Evolutionary conservation across 495 filamentous ascomycete genomes (phyloP).

Genomic region (Podospora pseudocomata): DNA sequence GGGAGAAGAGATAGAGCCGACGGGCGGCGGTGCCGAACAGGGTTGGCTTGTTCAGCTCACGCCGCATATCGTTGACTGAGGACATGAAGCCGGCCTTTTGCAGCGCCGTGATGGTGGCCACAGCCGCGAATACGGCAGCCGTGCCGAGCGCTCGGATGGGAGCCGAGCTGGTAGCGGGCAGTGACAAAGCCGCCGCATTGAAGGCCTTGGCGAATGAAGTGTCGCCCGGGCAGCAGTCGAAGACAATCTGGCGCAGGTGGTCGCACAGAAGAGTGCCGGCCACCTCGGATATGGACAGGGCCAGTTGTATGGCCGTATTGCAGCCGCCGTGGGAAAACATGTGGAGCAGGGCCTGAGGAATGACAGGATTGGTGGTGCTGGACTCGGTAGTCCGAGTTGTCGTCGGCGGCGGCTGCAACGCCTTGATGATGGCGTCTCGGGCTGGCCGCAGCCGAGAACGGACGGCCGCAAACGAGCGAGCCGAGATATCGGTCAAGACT

Average conservation of each 20-base stretch:
- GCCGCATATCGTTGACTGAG: neutral
- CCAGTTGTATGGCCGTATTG: neutral
- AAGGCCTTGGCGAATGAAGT: neutral
- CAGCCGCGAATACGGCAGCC: neutral
- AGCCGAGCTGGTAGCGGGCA: neutral
- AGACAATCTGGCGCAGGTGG: neutral
- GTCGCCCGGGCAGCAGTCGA: neutral
- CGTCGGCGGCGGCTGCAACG: neutral
- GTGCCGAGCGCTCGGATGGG: neutral
- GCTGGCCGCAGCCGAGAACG: neutral
- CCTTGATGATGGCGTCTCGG: neutral
- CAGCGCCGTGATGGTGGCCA: neutral
- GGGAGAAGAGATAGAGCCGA: neutral
- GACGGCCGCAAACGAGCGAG: neutral
- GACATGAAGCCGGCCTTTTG: neutral
- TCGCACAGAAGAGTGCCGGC: neutral
- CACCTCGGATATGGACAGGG: neutral
- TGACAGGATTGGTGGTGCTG: neutral
- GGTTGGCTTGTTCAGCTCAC: neutral
- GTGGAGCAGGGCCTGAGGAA: neutral
- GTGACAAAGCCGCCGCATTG: neutral
- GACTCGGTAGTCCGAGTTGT: neutral
- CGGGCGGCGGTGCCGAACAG: neutral
- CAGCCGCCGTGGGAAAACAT: neutral
- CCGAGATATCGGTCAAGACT: neutral